phyloP scores from a whole-genome alignment of 192 early-diverging fungal genomes.

The Cetraspora pellucida region DNA sequence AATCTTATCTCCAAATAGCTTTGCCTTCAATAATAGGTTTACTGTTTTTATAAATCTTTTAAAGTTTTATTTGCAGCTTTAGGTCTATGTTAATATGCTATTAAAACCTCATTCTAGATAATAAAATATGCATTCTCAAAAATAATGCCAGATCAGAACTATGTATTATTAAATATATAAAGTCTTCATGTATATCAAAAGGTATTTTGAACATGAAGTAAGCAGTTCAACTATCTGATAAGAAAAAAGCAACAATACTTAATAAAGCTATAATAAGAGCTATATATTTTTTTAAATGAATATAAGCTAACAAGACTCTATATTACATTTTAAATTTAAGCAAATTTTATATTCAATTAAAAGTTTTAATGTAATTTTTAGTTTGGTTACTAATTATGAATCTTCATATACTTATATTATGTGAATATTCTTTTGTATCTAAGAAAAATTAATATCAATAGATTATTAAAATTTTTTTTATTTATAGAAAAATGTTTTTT shows the following conservation, averaged over 20 bases:
- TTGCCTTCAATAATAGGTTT: conserved; percentile 3
- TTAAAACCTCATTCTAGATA: conserved; percentile 46
- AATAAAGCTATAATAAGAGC: conserved; percentile 38
- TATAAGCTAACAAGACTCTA: not conserved
- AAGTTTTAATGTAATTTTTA: too few species aligned
- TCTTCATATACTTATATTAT: too few species aligned
- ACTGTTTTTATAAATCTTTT: conserved; percentile 24
- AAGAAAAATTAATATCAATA: not conserved
- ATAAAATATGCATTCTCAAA: conserved; percentile 33
- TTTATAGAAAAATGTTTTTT: conserved; percentile 33
- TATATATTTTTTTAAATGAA: conserved; percentile 27
- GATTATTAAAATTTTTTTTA: not conserved
- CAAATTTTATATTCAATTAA: too few species aligned
- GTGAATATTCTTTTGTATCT: not conserved
- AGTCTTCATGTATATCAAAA: conserved; percentile 31
- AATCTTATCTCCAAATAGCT: conserved; percentile 35
- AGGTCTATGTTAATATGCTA: not conserved
- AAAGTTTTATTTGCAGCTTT: conserved; percentile 20
- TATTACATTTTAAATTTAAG: too few species aligned
- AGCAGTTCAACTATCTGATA: conserved; percentile 38
- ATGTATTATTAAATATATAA: conserved; percentile 25
- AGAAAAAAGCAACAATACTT: conserved; percentile 39
- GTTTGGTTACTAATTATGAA: too few species aligned
- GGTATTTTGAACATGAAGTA: conserved; percentile 43
- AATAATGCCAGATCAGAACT: conserved; percentile 10